A percentile compares a stretch with the other conserved stretches of the same genome.
These are phyloP conservation scores for Sphagnurus paluster DNA, from an alignment of 1,284 basidiomycete genomes.

Conservation along the genomic window DNA sequence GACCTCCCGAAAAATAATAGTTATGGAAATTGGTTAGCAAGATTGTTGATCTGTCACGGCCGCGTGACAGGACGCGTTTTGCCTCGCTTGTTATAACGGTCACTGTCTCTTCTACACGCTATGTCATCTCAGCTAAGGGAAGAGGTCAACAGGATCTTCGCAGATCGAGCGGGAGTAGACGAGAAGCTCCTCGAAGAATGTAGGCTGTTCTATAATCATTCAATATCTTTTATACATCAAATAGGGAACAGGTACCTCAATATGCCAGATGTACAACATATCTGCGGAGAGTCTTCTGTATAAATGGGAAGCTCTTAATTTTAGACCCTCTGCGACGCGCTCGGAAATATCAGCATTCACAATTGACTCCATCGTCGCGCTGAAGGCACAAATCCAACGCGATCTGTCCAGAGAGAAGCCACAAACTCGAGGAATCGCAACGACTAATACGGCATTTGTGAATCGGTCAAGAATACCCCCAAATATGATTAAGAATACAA, in stretches of 20 bases:
- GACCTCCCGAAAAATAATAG: too few species aligned
- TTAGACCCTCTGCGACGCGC: slow-evolving; percentile 31
- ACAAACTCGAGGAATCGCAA: slow-evolving; percentile 25
- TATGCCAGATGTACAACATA: slow-evolving; percentile 67
- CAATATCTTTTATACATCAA: neutral
- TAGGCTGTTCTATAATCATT: slow-evolving; percentile 27
- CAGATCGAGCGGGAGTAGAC: slow-evolving; percentile 35
- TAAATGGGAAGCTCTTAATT: slow-evolving; percentile 70
- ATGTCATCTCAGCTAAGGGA: slow-evolving; percentile 21
- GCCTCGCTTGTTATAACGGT: slow-evolving; percentile 1
- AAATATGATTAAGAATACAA: slow-evolving; percentile 26
- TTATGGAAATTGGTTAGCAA: slow-evolving; percentile 1
- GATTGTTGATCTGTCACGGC: slow-evolving; percentile 13
- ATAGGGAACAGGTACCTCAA: slow-evolving; percentile 48
- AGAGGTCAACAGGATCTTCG: slow-evolving; percentile 32
- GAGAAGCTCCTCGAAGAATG: slow-evolving; percentile 49
- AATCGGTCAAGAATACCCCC: slow-evolving; percentile 34
- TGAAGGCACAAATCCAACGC: slow-evolving; percentile 56
- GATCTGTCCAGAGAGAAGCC: slow-evolving; percentile 45
- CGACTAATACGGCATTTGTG: slow-evolving; percentile 30
- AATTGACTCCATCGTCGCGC: slow-evolving; percentile 47
- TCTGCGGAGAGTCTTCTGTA: slow-evolving; percentile 58
- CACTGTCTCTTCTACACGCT: neutral
- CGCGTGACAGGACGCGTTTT: slow-evolving; percentile 9
- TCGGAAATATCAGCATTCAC: slow-evolving; percentile 47